Evolutionary conservation across 1,284 basidiomycete genomes (phyloP).

Genomic region (Sphagnurus paluster): DNA sequence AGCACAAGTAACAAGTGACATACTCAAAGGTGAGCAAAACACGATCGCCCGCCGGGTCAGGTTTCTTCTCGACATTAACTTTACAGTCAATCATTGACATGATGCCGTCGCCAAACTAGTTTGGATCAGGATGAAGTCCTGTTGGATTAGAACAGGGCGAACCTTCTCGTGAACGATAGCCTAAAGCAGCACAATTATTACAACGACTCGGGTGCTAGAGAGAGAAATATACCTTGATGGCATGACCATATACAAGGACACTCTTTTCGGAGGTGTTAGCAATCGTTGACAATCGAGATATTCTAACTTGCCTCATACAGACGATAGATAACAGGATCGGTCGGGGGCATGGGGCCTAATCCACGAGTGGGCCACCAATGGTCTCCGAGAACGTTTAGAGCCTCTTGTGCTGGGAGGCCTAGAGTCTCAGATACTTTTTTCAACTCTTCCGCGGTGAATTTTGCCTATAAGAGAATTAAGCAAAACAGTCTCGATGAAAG

Average conservation of each 20-base stretch:
- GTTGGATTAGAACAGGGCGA: slow-evolving; percentile 7
- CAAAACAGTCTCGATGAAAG: background rate
- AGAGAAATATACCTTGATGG: slow-evolving; percentile 63
- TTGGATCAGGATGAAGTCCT: background rate
- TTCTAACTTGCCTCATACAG: slow-evolving; percentile 70
- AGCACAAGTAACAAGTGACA: slow-evolving; percentile 30
- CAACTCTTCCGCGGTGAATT: slow-evolving; percentile 63
- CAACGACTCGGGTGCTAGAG: background rate
- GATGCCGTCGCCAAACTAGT: slow-evolving; percentile 85
- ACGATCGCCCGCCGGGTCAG: slow-evolving; percentile 81
- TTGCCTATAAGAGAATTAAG: slow-evolving; percentile 52
- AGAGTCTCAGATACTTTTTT: slow-evolving; percentile 52
- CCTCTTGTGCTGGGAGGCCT: slow-evolving; percentile 38
- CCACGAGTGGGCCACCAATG: slow-evolving; percentile 78
- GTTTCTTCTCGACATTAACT: slow-evolving; percentile 71
- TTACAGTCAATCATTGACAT: slow-evolving; percentile 91
- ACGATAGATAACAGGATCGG: slow-evolving; percentile 83
- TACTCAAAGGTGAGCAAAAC: slow-evolving; percentile 84
- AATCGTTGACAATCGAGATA: background rate
- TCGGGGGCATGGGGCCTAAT: slow-evolving; percentile 66
- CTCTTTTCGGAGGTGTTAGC: slow-evolving; percentile 38
- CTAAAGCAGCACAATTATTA: slow-evolving; percentile 30
- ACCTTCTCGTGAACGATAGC: slow-evolving; percentile 89
- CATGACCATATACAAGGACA: slow-evolving; percentile 79
- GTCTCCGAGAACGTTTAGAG: slow-evolving; percentile 54